phyloP scores from a whole-genome alignment of 2,329 filamentous ascomycete species.

The Lecanicillium sp. region DNA sequence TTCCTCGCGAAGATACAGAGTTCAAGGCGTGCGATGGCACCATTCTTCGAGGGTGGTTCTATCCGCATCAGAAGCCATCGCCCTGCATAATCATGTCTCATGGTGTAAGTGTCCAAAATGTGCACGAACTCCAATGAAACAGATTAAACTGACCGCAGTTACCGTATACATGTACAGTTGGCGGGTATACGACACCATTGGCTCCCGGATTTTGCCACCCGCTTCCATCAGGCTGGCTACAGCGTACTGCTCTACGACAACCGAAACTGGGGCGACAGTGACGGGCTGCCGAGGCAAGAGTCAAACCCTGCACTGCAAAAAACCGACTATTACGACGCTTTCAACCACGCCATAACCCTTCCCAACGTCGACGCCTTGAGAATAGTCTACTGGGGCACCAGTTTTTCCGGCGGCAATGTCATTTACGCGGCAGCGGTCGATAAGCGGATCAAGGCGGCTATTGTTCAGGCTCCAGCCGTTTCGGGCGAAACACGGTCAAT shows the following conservation, averaged over 20 bases:
- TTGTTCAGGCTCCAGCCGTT: constrained; percentile 10
- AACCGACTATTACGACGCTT: constrained; percentile 12
- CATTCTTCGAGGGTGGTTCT: background rate
- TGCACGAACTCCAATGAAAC: background rate
- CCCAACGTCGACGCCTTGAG: constrained; percentile 10
- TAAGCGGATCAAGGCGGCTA: constrained; percentile 9
- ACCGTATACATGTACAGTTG: too few species aligned
- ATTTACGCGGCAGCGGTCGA: constrained; percentile 11
- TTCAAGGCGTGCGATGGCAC: background rate
- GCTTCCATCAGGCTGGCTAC: constrained; percentile 10
- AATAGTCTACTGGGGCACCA: constrained; percentile 12
- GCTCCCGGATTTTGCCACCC: constrained; percentile 9
- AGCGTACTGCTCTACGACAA: constrained; percentile 11
- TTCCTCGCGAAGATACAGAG: background rate
- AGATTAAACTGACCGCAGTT: too few species aligned
- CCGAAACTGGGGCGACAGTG: constrained; percentile 12
- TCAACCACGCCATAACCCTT: constrained; percentile 11
- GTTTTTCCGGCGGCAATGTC: constrained; percentile 10
- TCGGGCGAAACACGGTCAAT: constrained; percentile 9
- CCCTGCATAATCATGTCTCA: background rate
- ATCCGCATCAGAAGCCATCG: background rate
- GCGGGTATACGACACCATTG: constrained; percentile 5
- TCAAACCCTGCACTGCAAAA: constrained; percentile 9
- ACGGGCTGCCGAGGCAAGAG: constrained; percentile 9
- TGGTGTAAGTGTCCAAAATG: background rate